Conservation (phyloP, 192 early-diverging fungal species). For the Coemansia sp. region DNA sequence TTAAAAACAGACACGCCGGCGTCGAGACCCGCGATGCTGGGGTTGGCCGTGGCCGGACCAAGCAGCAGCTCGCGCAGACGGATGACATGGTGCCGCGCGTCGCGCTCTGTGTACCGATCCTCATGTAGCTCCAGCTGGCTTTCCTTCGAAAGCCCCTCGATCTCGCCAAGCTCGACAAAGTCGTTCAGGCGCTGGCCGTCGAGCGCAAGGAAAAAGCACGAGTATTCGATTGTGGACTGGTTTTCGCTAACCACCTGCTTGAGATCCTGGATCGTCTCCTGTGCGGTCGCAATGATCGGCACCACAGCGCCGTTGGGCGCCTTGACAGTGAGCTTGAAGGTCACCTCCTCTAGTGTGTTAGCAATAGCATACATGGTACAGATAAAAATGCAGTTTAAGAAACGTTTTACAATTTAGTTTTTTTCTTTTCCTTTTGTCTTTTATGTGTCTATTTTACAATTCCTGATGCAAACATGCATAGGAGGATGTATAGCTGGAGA, state of each 20-base stretch:
- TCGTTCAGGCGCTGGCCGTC: constrained; percentile 76
- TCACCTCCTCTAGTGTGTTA: constrained; percentile 32
- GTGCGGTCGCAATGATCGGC: constrained; percentile 58
- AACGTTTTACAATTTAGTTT: neutral
- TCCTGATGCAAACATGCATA: too few species aligned
- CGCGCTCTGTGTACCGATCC: constrained; percentile 89
- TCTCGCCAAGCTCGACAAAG: constrained; percentile 68
- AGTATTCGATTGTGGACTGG: constrained; percentile 79
- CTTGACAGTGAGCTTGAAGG: constrained; percentile 42
- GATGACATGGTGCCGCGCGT: constrained; percentile 85
- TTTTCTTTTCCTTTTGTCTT: neutral
- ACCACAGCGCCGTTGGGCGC: constrained; percentile 45
- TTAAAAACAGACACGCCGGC: constrained; percentile 70
- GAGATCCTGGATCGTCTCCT: constrained; percentile 82
- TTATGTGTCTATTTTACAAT: too few species aligned
- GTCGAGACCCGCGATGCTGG: constrained; percentile 62
- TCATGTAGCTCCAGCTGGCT: constrained; percentile 66
- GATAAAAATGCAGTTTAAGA: neutral
- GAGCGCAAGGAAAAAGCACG: constrained; percentile 85
- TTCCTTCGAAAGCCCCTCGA: constrained; percentile 64
- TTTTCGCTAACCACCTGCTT: constrained; percentile 85
- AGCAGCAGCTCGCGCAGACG: constrained; percentile 84
- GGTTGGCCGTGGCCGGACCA: constrained; percentile 57
- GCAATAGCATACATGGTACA: too few species aligned
- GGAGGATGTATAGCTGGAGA: too few species aligned